Evolutionary conservation across 495 filamentous ascomycete species (phyloP), one percentile per base, ranked within the genome.

Genomic region (Tuber microsphaerosporum): DNA sequence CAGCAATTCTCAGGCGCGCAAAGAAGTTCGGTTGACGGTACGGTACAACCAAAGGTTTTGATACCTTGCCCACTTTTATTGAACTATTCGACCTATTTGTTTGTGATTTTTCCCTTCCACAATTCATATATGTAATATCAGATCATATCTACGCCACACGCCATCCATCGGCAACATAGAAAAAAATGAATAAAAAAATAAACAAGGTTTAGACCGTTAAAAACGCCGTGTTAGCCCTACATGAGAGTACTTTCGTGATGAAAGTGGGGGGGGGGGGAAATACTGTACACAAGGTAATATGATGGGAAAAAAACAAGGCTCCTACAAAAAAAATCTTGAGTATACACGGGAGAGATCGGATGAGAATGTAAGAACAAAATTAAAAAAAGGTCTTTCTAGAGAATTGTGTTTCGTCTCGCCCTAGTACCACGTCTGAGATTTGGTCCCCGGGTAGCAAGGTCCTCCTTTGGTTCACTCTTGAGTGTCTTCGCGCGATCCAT

Each of bases 221-320:
- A 61, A 61, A 61, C 51, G 51, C 51, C 46, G 71, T 48, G 42
- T n/a, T 74, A 76, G 39, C 34, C 34, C 71, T 61, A 74, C 72
- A 75, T 61, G 10, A 31, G 12, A 61, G 34, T 37, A 37, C 34
- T 2, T 37, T 37, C 34, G 34, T 37, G 34, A 37, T 37, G 10
- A 61, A n/a, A 61, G n/a, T n/a, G 10, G 20, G 45, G 7, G n/a
- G 51, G 10, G 20, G 45, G 7, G 19, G 5, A 48, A 61, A 61
- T 61, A 61, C n/a, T 61, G 8, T 61, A 61, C 51, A 61, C n/a
- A 61, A 31, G 3, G 48, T 26, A 14, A 26, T 14, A 56, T n/a
- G 9, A 61, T 16, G n/a, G 10, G 26, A 56, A 61, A 61, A 26
- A 31, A 61, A 9, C 26, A 16, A 16, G n/a, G 9, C 8, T 26